A percentile compares a stretch with the other conserved stretches of the same genome.
Evolutionary conservation across 805 yeast genomes (phyloP).

Genomic region (Isabelozyma pseudorhagii): DNA sequence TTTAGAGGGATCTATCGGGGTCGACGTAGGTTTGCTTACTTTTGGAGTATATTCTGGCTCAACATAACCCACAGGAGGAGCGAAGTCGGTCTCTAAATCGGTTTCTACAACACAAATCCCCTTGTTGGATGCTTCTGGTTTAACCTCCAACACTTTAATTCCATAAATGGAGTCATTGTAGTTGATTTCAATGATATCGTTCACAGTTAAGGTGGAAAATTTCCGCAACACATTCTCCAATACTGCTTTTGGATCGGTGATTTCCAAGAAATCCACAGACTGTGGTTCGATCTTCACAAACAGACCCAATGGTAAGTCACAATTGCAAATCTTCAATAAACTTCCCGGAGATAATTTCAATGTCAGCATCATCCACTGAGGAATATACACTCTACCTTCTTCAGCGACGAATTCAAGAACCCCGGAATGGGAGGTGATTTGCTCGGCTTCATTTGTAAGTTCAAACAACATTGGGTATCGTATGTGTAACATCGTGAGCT

Average conservation of each 20-base stretch:
- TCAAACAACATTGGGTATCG: constrained; percentile 95
- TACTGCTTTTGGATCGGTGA: constrained; percentile 94
- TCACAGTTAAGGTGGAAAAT: constrained; percentile 81
- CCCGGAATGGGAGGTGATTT: constrained; percentile 76
- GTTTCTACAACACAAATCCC: constrained; percentile 96
- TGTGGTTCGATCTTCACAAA: constrained; percentile 96
- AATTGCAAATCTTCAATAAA: constrained; percentile 68
- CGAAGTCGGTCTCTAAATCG: constrained; percentile 94
- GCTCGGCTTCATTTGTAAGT: constrained; percentile 62
- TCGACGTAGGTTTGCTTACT: constrained; percentile 28
- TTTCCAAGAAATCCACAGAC: constrained; percentile 86
- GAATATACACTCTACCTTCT: constrained; percentile 92
- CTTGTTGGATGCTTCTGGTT: constrained; percentile 62
- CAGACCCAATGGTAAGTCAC: constrained; percentile 80
- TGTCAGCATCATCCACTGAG: constrained; percentile 94
- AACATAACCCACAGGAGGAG: constrained; percentile 97
- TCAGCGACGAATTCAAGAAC: constrained; percentile 95
- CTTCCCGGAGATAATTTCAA: constrained; percentile 73
- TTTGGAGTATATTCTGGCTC: constrained; percentile 71
- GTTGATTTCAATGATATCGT: constrained; percentile 78
- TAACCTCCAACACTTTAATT: constrained; percentile 81
- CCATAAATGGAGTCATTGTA: constrained; percentile 78
- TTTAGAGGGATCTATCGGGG: constrained; percentile 30
- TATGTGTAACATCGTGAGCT: constrained; percentile 84
- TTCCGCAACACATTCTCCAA: constrained; percentile 87